Conservation (phyloP, 2,329 filamentous ascomycete genomes). For the Ophiostoma perfectum region DNA sequence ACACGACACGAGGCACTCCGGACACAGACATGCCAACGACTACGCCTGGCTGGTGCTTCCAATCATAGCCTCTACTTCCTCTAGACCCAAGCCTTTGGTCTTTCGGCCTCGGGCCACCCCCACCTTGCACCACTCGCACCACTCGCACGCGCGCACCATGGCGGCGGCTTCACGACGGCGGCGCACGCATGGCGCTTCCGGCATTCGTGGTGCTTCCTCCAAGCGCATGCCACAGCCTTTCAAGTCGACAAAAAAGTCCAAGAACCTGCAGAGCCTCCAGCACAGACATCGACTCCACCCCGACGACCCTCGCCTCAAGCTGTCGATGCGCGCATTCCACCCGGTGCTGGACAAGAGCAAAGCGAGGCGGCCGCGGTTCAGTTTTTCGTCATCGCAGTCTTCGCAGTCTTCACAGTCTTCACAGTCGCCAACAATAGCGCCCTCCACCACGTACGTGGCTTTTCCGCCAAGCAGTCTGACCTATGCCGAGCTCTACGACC, state of each 20-base stretch:
- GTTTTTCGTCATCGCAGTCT: background rate
- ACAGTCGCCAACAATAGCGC: background rate
- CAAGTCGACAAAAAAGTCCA: background rate
- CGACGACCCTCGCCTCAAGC: conserved; percentile 16
- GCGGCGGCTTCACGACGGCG: conserved; percentile 6
- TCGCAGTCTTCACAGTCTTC: background rate
- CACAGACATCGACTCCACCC: background rate
- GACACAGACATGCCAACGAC: conserved; percentile 6
- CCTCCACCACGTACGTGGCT: background rate
- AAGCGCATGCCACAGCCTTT: background rate
- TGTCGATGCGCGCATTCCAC: conserved; percentile 18
- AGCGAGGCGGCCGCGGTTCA: background rate
- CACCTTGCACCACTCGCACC: background rate
- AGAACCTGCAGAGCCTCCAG: background rate
- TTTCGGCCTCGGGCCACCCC: background rate
- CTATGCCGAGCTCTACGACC: conserved; percentile 16
- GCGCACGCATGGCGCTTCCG: background rate
- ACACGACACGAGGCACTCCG: background rate
- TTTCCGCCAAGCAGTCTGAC: background rate
- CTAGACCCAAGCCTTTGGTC: background rate
- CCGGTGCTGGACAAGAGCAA: conserved; percentile 14
- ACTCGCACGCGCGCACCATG: background rate
- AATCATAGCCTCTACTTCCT: background rate
- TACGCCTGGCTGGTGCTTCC: conserved; percentile 7
- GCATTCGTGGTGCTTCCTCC: too few species aligned